Percentiles rank a stretch among this genome's conserved stretches.
Evolutionary conservation across 2,329 filamentous ascomycete species (phyloP).

Genomic region (Diaporthe sp.): DNA sequence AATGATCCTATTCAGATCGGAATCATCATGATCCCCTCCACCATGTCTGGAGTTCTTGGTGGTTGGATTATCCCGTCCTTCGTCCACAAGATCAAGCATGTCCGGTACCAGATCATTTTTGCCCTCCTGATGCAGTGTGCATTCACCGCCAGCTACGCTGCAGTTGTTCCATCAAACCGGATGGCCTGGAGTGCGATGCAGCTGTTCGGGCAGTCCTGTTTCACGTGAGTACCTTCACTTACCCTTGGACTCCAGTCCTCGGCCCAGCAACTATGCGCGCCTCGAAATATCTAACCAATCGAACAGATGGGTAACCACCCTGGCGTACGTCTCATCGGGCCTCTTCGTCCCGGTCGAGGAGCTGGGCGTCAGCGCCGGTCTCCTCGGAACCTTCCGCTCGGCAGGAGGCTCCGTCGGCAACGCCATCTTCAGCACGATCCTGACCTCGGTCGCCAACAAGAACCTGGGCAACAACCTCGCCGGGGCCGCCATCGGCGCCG

Average conservation of each 20-base stretch:
- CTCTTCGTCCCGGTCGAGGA: constrained; percentile 50
- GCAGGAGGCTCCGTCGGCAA: constrained; percentile 52
- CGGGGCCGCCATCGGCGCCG: constrained; percentile 47
- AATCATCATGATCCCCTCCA: constrained; percentile 46
- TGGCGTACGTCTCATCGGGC: constrained; percentile 49
- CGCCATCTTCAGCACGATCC: constrained; percentile 52
- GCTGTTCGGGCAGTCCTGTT: constrained; percentile 50
- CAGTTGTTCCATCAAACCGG: constrained; percentile 47
- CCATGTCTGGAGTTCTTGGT: constrained; percentile 46
- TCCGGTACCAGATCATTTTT: constrained; percentile 49
- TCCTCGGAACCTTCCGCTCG: constrained; percentile 50
- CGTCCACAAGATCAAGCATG: constrained; percentile 50
- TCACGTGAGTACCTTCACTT: constrained; percentile 42
- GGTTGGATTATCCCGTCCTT: constrained; percentile 50
- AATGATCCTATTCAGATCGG: constrained; percentile 49
- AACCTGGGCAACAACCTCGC: constrained; percentile 48
- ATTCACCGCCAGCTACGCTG: constrained; percentile 49
- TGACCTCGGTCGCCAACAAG: constrained; percentile 48
- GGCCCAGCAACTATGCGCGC: too few relatives aligned
- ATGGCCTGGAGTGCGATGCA: constrained; percentile 50
- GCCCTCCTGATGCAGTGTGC: constrained; percentile 49
- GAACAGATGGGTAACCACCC: constrained; percentile 47
- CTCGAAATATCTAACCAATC: neutral
- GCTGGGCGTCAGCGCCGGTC: constrained; percentile 49
- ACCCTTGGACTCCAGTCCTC: too few relatives aligned